Evolutionary conservation across 768 basidiomycete genomes (phyloP).

Genomic region (Xerocomellus amylosporus): DNA sequence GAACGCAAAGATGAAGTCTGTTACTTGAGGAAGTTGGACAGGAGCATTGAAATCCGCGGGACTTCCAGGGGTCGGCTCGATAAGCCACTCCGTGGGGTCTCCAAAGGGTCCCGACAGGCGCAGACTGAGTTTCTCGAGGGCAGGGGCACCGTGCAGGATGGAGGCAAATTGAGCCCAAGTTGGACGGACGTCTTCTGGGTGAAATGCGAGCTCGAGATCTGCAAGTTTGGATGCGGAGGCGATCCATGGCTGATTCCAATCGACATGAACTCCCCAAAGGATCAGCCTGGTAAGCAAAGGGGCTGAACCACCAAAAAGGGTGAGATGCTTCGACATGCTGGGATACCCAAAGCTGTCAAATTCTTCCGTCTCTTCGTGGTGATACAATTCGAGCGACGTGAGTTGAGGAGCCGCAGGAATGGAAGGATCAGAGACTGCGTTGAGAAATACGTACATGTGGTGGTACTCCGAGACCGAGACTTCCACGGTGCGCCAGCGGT

Average conservation of each 20-base stretch:
- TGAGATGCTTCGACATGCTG: slow-evolving; percentile 38
- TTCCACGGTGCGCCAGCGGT: slow-evolving; percentile 52
- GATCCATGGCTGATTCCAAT: slow-evolving; percentile 52
- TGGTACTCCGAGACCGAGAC: slow-evolving; percentile 45
- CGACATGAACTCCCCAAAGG: slow-evolving; percentile 70
- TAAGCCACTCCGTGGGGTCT: slow-evolving; percentile 36
- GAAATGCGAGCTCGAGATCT: slow-evolving; percentile 60
- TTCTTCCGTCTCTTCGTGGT: too few species aligned
- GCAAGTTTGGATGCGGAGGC: slow-evolving; percentile 32
- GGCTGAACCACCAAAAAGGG: slow-evolving; percentile 50
- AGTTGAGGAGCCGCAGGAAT: slow-evolving; percentile 52
- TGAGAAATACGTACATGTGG: slow-evolving; percentile 46
- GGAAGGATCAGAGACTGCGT: slow-evolving; percentile 36
- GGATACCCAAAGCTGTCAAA: slow-evolving; percentile 10
- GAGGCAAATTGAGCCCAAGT: slow-evolving; percentile 49
- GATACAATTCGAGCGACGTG: slow-evolving; percentile 44
- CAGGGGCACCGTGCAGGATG: slow-evolving; percentile 52
- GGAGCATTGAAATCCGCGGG: slow-evolving; percentile 28
- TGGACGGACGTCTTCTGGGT: slow-evolving; percentile 61
- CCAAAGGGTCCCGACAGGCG: slow-evolving; percentile 56
- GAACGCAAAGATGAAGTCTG: slow-evolving; percentile 47
- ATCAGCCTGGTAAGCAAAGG: slow-evolving; percentile 49
- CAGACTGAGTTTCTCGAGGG: slow-evolving; percentile 52
- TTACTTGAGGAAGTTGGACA: slow-evolving; percentile 30
- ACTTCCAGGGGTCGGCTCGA: slow-evolving; percentile 15